Conservation (phyloP, 257 asterid genomes). For the Capsicum chinense region DNA sequence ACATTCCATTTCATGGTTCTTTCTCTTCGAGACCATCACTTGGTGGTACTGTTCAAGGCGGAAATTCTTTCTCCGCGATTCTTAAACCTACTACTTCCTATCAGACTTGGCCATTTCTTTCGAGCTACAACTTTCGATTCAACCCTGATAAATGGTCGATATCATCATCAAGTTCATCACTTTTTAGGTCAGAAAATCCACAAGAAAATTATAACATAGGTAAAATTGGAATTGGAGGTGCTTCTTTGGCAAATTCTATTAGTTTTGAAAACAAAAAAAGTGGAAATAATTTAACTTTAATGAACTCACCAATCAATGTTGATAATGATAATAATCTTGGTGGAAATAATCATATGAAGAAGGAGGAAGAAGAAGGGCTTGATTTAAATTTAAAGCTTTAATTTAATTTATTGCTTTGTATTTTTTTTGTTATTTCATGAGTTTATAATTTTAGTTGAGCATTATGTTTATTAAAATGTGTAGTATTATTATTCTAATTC, state of each 20-base stretch:
- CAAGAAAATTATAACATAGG: not conserved
- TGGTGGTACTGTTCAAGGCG: slow-evolving; percentile 41
- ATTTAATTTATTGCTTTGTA: not conserved
- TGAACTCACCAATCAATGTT: not conserved
- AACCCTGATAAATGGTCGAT: slow-evolving; percentile 39
- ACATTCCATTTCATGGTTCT: slow-evolving; percentile 39
- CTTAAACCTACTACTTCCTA: slow-evolving; percentile 41
- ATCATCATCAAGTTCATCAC: not conserved
- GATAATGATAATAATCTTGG: not conserved
- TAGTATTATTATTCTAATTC: not conserved
- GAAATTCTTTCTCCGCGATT: slow-evolving; percentile 43
- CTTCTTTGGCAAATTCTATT: not conserved
- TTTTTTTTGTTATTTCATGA: not conserved
- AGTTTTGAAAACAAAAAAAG: not conserved
- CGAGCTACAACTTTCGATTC: slow-evolving; percentile 28
- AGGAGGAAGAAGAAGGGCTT: not conserved
- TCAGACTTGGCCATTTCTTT: slow-evolving; percentile 38
- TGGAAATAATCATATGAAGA: not conserved
- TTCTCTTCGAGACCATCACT: slow-evolving; percentile 40
- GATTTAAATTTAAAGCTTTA: slow-evolving; percentile 1
- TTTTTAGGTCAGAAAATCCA: slow-evolving; percentile 26
- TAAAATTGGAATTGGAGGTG: not conserved
- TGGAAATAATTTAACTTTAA: not conserved
- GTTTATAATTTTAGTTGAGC: not conserved
- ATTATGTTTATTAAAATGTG: not conserved